Base-by-base conservation (phyloP, 805 yeast species). In the Kodamaea fukazawae region DNA sequence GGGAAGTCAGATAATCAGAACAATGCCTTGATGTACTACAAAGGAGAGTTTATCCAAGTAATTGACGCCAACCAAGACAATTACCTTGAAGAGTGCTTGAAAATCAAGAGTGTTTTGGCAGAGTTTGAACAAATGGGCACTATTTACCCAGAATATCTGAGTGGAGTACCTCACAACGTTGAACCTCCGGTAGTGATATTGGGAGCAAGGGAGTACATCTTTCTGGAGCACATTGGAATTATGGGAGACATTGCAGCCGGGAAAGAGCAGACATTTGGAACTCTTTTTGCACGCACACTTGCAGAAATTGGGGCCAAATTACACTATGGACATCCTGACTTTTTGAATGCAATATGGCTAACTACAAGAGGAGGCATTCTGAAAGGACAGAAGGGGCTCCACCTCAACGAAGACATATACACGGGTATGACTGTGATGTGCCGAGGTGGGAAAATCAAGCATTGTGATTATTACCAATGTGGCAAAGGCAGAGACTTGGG, bases 401-500 rank as follows among this genome's bases (percentile, higher is more conserved):
- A 90, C 60, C 66, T 90, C 55, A 90, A 90, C 66, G 97, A 90
- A 59, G 98, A 90, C 69, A 91, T 90, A 28, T 90, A 85, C 62
- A 97, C 97, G 14, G 98, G 98, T 34, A 91, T 90, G 85, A 86
- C 70, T 45, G 96, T 96, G 0, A 58, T 86, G 47, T 69, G 86
- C 54, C 76, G 98, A 43, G 97, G 97, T 31, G 98, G 97, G 1
- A 73, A 91, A 50, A 90, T 90, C 45, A 90, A 90, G 65, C 98
- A 91, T 60, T 86, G 96, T 62, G 98, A 91, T 56, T 91, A 84
- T 62, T 89, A 81, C 63, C 98, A 91, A 61, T 91, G 98, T 64
- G 98, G 98, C 23, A 91, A 91, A 60, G 98, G 98, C 0, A 75
- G 98, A 60, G 98, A 91, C 67, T 67, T 91, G 40, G 98, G 98